These are phyloP conservation scores for Blastomyces percursus DNA, from an alignment of 2,329 filamentous ascomycete species.

Conservation along the genomic window DNA sequence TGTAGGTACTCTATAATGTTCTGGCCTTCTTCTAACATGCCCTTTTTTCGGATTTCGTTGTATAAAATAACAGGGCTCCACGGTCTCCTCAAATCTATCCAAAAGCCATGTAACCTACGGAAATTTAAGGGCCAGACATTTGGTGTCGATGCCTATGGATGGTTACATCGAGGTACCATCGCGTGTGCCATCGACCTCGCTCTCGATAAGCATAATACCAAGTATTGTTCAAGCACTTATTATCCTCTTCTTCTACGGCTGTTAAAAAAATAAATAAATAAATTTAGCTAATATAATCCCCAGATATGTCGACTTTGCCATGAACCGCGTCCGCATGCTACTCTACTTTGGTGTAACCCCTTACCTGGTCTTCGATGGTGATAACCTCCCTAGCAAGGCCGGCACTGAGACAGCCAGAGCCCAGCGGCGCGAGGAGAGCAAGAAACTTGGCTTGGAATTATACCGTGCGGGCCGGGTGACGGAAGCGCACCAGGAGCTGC, in stretches of 20 bases:
- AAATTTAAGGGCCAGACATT: slow-evolving; percentile 79
- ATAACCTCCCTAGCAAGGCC: slow-evolving; percentile 87
- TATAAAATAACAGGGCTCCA: slow-evolving; percentile 54
- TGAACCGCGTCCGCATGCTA: slow-evolving; percentile 88
- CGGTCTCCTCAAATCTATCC: slow-evolving; percentile 89
- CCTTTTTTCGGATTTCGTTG: not conserved
- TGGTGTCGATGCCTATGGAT: slow-evolving; percentile 95
- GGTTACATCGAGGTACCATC: slow-evolving; percentile 88
- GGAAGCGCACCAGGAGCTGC: slow-evolving; percentile 74
- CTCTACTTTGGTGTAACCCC: slow-evolving; percentile 88
- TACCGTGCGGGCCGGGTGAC: slow-evolving; percentile 68
- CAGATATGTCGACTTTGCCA: slow-evolving; percentile 80
- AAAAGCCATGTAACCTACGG: slow-evolving; percentile 75
- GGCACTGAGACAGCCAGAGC: slow-evolving; percentile 68
- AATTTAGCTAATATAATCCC: slow-evolving; percentile 4
- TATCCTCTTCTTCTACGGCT: not conserved
- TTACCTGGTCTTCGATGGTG: slow-evolving; percentile 92
- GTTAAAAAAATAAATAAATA: too few species aligned
- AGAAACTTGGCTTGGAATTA: slow-evolving; percentile 62
- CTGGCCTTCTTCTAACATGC: not conserved
- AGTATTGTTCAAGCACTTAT: slow-evolving; percentile 43
- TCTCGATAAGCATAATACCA: slow-evolving; percentile 73
- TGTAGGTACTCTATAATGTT: not conserved
- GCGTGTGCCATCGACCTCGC: slow-evolving; percentile 86
- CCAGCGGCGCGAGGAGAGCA: slow-evolving; percentile 66